phyloP scores from a whole-genome alignment of 2,329 filamentous ascomycete genomes.

The Trichoderma breve region DNA sequence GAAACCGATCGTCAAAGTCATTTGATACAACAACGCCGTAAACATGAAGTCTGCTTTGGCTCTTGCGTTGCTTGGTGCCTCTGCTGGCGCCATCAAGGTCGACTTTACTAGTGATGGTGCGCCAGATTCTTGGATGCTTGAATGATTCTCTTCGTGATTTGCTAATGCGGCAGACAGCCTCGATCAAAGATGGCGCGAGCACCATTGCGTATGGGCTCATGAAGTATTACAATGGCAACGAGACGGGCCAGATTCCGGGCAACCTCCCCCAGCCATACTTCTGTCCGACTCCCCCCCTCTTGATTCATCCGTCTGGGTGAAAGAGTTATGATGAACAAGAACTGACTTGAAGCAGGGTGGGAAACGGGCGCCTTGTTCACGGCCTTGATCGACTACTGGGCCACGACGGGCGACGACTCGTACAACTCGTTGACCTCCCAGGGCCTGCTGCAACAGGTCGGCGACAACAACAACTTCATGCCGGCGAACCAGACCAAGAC shows the following conservation, averaged over 20 bases:
- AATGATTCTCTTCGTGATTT: background rate
- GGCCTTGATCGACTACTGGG: constrained; percentile 64
- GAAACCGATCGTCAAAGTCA: background rate
- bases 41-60: constrained; percentile 5
- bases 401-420: constrained; percentile 57
- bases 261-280: constrained; percentile 55
- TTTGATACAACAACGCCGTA: background rate
- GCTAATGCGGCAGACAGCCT: background rate
- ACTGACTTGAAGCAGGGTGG: constrained; percentile 9
- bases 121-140: background rate
- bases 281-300: constrained; percentile 37
- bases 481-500: constrained; percentile 54
- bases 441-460: constrained; percentile 55
- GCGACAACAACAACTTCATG: constrained; percentile 55
- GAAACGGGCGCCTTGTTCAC: constrained; percentile 11
- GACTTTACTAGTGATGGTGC: constrained; percentile 1
- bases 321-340: background rate
- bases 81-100: constrained; percentile 1
- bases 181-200: constrained; percentile 33
- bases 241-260: constrained; percentile 49
- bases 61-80: constrained; percentile 12
- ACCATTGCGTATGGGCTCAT: constrained; percentile 41
- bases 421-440: constrained; percentile 56
- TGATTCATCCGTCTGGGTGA: background rate
- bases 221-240: constrained; percentile 49